These are phyloP conservation scores for Aspergillus cavernicola DNA, from an alignment of 495 filamentous ascomycete species.

Conservation along the genomic window DNA sequence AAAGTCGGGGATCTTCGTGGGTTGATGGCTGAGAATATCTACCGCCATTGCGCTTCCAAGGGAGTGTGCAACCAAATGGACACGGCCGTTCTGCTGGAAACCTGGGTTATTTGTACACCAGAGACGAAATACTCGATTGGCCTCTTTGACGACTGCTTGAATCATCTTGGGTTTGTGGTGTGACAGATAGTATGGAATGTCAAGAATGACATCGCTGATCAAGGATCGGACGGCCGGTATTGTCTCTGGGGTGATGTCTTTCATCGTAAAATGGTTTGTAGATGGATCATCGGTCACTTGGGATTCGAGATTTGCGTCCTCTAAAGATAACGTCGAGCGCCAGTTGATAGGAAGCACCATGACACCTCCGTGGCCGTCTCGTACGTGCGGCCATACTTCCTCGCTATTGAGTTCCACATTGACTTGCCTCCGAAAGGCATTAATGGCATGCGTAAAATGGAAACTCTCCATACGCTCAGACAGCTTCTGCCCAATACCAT, in stretches of 20 bases:
- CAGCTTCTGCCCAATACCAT: constrained; percentile 97
- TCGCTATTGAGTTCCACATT: constrained; percentile 79
- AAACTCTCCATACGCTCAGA: constrained; percentile 93
- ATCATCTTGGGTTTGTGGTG: constrained; percentile 96
- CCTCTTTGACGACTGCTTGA: constrained; percentile 80
- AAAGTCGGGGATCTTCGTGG: constrained; percentile 59
- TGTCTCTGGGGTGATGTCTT: constrained; percentile 88
- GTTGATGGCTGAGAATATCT: constrained; percentile 86
- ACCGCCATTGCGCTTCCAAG: constrained; percentile 90
- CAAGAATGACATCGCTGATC: constrained; percentile 95
- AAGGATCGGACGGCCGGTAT: constrained; percentile 85
- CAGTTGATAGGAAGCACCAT: constrained; percentile 85
- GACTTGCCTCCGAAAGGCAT: constrained; percentile 78
- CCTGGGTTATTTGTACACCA: constrained; percentile 92
- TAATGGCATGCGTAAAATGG: constrained; percentile 94
- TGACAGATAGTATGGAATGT: constrained; percentile 95
- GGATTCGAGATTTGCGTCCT: constrained; percentile 59
- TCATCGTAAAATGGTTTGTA: constrained; percentile 67
- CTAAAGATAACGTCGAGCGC: constrained; percentile 80
- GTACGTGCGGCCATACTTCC: constrained; percentile 67
- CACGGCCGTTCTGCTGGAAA: constrained; percentile 74
- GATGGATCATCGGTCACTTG: constrained; percentile 43
- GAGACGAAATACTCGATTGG: constrained; percentile 86
- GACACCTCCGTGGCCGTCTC: constrained; percentile 64
- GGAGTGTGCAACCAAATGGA: constrained; percentile 91